Conservation (phyloP, 1,284 basidiomycete species). For the Austropuccinia psidii region DNA sequence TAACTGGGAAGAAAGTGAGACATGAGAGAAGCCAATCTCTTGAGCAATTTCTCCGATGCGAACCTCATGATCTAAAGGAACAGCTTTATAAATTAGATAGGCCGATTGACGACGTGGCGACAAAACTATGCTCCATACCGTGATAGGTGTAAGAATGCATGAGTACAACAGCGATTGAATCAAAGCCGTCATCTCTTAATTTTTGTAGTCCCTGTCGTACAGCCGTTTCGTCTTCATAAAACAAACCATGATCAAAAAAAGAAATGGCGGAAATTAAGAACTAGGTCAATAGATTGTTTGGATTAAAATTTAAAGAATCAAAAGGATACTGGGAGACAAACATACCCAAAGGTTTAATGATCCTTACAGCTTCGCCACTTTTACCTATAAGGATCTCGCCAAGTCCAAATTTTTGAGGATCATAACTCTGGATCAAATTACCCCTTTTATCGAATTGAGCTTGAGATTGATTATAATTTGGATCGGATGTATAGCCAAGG, state of each 20-base stretch:
- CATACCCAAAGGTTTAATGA: constrained; percentile 66
- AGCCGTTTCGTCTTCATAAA: constrained; percentile 39
- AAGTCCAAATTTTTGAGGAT: constrained; percentile 57
- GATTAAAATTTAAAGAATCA: neutral
- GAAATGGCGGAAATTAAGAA: constrained; percentile 48
- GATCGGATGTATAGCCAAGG: constrained; percentile 85
- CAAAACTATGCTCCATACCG: constrained; percentile 38
- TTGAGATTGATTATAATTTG: constrained; percentile 64
- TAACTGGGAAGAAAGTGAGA: constrained; percentile 78
- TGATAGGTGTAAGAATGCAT: constrained; percentile 90
- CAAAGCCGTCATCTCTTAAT: constrained; percentile 67
- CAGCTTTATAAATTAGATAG: neutral
- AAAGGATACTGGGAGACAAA: neutral
- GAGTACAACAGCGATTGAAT: constrained; percentile 75
- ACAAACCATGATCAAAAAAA: constrained; percentile 39
- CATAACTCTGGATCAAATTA: constrained; percentile 61
- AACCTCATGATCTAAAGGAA: constrained; percentile 54
- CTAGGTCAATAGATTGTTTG: constrained; percentile 51
- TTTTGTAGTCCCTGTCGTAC: constrained; percentile 56
- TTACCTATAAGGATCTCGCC: constrained; percentile 63
- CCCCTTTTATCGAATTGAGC: constrained; percentile 66
- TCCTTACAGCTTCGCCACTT: constrained; percentile 82
- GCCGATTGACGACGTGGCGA: neutral
- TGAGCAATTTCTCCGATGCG: constrained; percentile 65
- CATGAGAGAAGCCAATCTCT: constrained; percentile 71